A percentile compares a stretch with the other conserved stretches of the same genome.
phyloP scores from a whole-genome alignment of 164 flowering plant species.

The Dillenia suffruticosa region DNA sequence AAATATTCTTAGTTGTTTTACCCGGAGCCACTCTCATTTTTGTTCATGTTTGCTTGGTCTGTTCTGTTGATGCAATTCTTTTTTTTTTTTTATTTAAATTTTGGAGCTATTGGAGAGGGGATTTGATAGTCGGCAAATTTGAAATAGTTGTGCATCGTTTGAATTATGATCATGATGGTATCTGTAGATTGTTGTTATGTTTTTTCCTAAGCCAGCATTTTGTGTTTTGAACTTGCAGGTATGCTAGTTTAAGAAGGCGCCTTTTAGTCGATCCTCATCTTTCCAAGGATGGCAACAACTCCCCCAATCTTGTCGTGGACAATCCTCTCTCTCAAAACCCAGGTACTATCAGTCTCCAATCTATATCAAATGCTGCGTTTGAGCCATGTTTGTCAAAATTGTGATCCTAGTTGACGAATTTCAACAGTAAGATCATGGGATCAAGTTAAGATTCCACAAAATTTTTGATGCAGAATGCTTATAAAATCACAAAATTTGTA shows the following conservation, averaged over 20 bases:
- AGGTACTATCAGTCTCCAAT: conserved; percentile 31
- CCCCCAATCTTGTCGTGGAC: conserved; percentile 66
- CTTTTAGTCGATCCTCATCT: conserved; percentile 73
- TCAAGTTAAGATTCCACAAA: no score
- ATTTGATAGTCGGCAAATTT: neutral
- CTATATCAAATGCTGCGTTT: no score
- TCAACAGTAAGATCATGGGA: no score
- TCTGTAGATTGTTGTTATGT: neutral
- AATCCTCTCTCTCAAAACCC: conserved; percentile 95
- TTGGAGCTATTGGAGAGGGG: neutral
- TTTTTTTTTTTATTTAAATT: neutral
- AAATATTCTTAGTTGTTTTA: no score
- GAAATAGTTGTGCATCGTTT: neutral
- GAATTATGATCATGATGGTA: neutral
- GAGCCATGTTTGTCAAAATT: no score
- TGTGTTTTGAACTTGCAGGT: conserved; percentile 32
- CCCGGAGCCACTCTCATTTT: no score
- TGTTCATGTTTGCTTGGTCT: neutral
- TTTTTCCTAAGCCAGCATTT: conserved; percentile 1
- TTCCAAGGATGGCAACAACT: conserved; percentile 54
- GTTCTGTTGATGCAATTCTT: neutral
- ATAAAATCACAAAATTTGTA: no score
- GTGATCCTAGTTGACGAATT: no score
- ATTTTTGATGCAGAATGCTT: no score
- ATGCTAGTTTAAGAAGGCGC: conserved; percentile 77